Percentiles rank a stretch among this genome's conserved stretches.
phyloP scores from a whole-genome alignment of 1,284 basidiomycete genomes.

The Ustilago cynodontis region DNA sequence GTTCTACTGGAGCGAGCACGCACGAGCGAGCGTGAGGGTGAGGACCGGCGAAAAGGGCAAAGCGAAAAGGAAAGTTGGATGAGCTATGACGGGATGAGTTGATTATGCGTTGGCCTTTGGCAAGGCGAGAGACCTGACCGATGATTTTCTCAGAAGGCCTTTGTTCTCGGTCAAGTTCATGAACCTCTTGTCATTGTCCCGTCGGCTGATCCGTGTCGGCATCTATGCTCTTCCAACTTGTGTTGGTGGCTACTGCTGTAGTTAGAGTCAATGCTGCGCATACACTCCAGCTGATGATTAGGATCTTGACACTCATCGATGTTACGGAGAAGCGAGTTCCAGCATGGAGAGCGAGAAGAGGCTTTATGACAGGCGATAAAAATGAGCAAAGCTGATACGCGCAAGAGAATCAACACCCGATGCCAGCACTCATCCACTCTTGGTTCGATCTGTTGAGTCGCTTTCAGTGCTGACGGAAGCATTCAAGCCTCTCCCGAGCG shows the following conservation, averaged over 20 bases:
- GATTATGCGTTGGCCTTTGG: slow-evolving; percentile 30
- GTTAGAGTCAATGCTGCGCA: neutral
- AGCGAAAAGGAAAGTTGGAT: neutral
- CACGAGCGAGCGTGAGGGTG: slow-evolving; percentile 5
- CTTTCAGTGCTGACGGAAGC: neutral
- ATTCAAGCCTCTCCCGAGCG: neutral
- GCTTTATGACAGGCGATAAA: neutral
- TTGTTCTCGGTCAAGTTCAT: slow-evolving; percentile 3
- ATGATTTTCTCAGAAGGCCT: neutral
- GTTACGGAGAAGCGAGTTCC: neutral
- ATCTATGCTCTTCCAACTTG: neutral
- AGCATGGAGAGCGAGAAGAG: neutral
- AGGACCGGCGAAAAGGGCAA: neutral
- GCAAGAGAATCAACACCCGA: neutral
- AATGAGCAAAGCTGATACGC: neutral
- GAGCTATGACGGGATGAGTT: neutral
- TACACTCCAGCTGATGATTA: neutral
- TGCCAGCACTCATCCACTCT: neutral
- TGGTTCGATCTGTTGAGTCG: neutral
- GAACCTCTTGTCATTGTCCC: slow-evolving; percentile 1
- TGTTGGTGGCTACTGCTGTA: neutral
- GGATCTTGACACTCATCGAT: neutral
- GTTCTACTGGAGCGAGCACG: slow-evolving; percentile 9
- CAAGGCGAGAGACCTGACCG: neutral
- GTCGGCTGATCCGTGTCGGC: neutral